Evolutionary conservation across 306 rosid genomes (phyloP).

Genomic region (Oxytropis ochrocephala): DNA sequence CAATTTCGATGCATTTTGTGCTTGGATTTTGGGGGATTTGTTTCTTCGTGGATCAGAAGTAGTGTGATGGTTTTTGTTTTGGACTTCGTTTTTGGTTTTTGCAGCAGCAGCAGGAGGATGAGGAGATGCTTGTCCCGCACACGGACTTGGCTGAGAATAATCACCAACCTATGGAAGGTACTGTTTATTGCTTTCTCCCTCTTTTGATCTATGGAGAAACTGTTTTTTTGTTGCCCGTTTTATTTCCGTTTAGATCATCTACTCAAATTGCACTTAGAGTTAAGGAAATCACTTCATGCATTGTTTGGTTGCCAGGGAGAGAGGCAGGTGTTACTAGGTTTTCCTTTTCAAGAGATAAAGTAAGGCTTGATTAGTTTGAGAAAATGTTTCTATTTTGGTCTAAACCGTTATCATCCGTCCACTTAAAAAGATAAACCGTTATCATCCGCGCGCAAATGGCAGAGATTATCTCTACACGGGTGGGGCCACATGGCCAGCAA

Average conservation of each 20-base stretch:
- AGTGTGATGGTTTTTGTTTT: slow-evolving; percentile 24
- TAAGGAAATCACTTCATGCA: slow-evolving; percentile 7
- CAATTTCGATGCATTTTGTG: slow-evolving; percentile 31
- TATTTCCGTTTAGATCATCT: slow-evolving; percentile 9
- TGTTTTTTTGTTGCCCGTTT: background rate
- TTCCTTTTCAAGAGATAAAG: background rate
- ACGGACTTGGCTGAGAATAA: slow-evolving; percentile 73
- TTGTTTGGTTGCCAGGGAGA: slow-evolving; percentile 16
- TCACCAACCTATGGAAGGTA: slow-evolving; percentile 90
- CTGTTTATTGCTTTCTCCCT: background rate
- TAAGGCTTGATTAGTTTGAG: background rate
- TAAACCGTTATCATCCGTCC: too few relatives aligned
- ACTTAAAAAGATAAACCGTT: too few relatives aligned
- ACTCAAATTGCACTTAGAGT: slow-evolving; percentile 6
- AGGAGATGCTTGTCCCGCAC: slow-evolving; percentile 86
- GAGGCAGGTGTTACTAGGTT: background rate
- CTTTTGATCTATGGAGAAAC: slow-evolving; percentile 33
- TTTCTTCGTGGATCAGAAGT: slow-evolving; percentile 36
- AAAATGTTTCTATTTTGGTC: background rate
- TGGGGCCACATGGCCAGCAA: too few relatives aligned
- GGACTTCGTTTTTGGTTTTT: slow-evolving; percentile 15
- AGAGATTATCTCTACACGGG: too few relatives aligned
- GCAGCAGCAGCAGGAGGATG: slow-evolving; percentile 88
- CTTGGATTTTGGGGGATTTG: slow-evolving; percentile 34
- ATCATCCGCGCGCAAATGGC: background rate